phyloP scores from a whole-genome alignment of 78 protist species.

The Goniomonas avonlea region DNA sequence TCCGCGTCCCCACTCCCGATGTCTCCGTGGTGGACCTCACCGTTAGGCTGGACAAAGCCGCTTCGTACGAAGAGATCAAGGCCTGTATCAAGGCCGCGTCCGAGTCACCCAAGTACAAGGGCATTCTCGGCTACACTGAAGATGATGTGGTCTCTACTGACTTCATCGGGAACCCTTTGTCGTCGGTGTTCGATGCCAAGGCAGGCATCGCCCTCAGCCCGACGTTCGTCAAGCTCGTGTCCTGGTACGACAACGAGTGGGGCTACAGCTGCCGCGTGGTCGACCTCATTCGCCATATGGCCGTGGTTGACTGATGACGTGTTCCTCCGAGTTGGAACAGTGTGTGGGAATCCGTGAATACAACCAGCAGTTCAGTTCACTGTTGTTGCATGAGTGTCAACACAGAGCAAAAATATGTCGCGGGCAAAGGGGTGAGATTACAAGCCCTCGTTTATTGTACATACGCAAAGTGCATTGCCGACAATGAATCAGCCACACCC shows the following conservation, averaged over 20 bases:
- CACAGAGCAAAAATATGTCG: too few species aligned
- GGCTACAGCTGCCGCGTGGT: slow-evolving; percentile 44
- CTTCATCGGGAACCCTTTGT: slow-evolving; percentile 26
- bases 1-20: slow-evolving; percentile 97
- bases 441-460: too few species aligned
- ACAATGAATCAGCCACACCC: too few species aligned
- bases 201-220: slow-evolving; percentile 34
- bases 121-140: slow-evolving; percentile 88
- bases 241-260: slow-evolving; percentile 65
- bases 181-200: slow-evolving; percentile 48
- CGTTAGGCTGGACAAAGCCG: slow-evolving; percentile 48
- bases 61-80: slow-evolving; percentile 85
- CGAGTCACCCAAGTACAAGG: slow-evolving; percentile 45
- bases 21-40: slow-evolving; percentile 99
- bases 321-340: too few species aligned
- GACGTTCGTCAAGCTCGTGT: slow-evolving; percentile 49
- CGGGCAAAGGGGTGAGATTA: too few species aligned
- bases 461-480: too few species aligned
- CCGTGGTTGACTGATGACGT: slow-evolving; percentile 8
- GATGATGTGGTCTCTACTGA: slow-evolving; percentile 81
- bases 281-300: slow-evolving; percentile 32
- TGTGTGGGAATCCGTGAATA: too few species aligned
- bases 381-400: too few species aligned
- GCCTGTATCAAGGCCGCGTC: slow-evolving; percentile 72
- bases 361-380: too few species aligned